These are phyloP conservation scores for Epichloe typhina DNA, from an alignment of 2,329 filamentous ascomycete species.

Conservation along the genomic window DNA sequence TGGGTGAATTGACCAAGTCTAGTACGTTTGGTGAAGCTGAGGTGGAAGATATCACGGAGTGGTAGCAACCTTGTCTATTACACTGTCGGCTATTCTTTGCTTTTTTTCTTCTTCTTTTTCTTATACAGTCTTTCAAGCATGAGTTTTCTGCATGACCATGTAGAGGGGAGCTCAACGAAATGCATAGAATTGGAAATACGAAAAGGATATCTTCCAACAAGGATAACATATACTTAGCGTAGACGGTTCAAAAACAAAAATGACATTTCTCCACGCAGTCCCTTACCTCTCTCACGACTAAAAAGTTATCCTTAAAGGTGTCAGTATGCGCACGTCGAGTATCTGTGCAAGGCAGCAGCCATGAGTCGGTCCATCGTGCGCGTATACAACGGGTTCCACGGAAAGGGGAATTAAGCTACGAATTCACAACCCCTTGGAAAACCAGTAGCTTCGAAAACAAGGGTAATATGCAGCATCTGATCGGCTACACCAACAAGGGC, in stretches of 20 bases:
- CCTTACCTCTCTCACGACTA: neutral
- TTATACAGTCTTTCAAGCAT: neutral
- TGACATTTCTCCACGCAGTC: neutral
- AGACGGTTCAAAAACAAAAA: neutral
- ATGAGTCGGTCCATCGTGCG: neutral
- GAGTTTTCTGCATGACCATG: neutral
- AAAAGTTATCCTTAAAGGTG: too few relatives aligned
- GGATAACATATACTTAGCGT: neutral
- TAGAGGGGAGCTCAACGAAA: neutral
- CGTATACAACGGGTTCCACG: too few relatives aligned
- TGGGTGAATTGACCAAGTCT: slow-evolving; percentile 61
- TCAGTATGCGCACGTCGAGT: too few relatives aligned
- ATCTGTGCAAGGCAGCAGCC: neutral
- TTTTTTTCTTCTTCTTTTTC: neutral
- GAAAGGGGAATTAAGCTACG: too few relatives aligned
- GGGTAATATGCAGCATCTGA: neutral
- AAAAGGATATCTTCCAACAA: neutral
- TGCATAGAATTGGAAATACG: neutral
- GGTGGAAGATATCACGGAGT: slow-evolving; percentile 90
- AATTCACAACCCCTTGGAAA: too few relatives aligned
- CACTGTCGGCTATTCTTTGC: neutral
- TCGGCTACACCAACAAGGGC: neutral
- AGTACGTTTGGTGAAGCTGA: slow-evolving; percentile 94
- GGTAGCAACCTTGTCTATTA: slow-evolving; percentile 40
- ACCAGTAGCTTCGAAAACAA: too few relatives aligned